Evolutionary conservation across 805 yeast genomes (phyloP), one percentile per base, ranked within the genome.

Genomic region (Kodamaea restingae): DNA sequence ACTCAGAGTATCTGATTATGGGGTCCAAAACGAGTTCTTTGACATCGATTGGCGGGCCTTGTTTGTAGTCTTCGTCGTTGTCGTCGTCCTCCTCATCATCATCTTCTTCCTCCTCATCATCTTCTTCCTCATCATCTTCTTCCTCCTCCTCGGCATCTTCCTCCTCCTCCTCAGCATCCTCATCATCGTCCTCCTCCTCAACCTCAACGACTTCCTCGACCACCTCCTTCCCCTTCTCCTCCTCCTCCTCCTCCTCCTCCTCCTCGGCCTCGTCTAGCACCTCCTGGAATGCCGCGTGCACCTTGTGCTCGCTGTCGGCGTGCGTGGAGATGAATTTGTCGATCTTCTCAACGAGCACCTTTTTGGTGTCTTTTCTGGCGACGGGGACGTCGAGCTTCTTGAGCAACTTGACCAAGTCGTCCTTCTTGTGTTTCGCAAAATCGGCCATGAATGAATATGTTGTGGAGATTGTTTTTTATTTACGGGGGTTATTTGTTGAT

Each of bases 301-400:
- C 49, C 14, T 51, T 45, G 21, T 41, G 42, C 12, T 45, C 44
- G 4, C 58, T 60, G 32, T 48, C 55, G 21, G 52, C 56, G 46
- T 51, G 48, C 15, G 49, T 41, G 32, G 48, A 52, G 35, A 64
- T 50, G 44, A 51, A 63, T 6, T 41, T 47, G 24, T 59, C 62
- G 38, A 68, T 54, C 43, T 63, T 68, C 30, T 67, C 71, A 20
- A 65, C 51, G 51, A 68, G 61, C 3, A 61, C 52, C 48, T 60
- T 64, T 53, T 68, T 68, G 32, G 73, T 67, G 48, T 67, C 72
- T 47, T 67, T 68, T 30, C 64, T 44, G 36, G 56, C 49, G 26
- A 61, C 55, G 35, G 56, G 50, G 21, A 66, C 46, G 25, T 63
- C 72, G 28, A 63, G 59, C 43, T 61, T 63, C 29, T 51, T 60